phyloP scores from a whole-genome alignment of 2,329 filamentous ascomycete species.

The Aspergillus alliaceus region DNA sequence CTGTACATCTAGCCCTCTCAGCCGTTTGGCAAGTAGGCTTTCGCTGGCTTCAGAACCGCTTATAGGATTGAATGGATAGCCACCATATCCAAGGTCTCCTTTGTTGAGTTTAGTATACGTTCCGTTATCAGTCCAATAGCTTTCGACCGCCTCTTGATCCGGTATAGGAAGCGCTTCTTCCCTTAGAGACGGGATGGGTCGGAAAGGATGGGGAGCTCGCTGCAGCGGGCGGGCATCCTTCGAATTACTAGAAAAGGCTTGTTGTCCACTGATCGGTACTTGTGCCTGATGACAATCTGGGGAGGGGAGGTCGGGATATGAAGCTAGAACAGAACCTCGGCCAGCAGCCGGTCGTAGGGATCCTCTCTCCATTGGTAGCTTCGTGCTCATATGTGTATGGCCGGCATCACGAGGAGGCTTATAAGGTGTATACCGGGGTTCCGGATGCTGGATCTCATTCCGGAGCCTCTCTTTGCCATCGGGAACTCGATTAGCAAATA shows the following conservation, averaged over 20 bases:
- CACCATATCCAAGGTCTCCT: slow-evolving; percentile 64
- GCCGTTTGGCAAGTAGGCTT: slow-evolving; percentile 67
- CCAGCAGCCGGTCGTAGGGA: slow-evolving; percentile 60
- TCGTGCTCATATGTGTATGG: slow-evolving; percentile 45
- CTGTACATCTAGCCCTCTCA: slow-evolving; percentile 62
- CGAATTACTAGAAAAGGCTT: background rate
- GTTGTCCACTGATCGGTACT: background rate
- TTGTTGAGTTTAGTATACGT: slow-evolving; percentile 68
- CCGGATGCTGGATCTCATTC: slow-evolving; percentile 86
- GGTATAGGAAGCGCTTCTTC: slow-evolving; percentile 22
- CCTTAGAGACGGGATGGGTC: slow-evolving; percentile 18
- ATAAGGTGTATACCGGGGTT: slow-evolving; percentile 83
- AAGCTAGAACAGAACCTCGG: slow-evolving; percentile 22
- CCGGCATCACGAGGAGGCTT: slow-evolving; percentile 60
- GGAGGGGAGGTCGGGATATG: slow-evolving; percentile 13
- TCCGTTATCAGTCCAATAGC: slow-evolving; percentile 33
- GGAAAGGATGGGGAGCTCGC: slow-evolving; percentile 18
- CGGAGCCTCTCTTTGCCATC: slow-evolving; percentile 90
- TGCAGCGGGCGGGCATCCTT: background rate
- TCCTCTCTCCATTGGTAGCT: slow-evolving; percentile 60
- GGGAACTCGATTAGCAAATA: slow-evolving; percentile 94
- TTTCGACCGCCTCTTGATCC: slow-evolving; percentile 22
- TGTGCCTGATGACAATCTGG: background rate
- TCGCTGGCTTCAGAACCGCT: slow-evolving; percentile 54
- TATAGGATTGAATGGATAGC: slow-evolving; percentile 50